Conservation (phyloP, 139 green algal genomes). For the Picochlorum sp. region DNA sequence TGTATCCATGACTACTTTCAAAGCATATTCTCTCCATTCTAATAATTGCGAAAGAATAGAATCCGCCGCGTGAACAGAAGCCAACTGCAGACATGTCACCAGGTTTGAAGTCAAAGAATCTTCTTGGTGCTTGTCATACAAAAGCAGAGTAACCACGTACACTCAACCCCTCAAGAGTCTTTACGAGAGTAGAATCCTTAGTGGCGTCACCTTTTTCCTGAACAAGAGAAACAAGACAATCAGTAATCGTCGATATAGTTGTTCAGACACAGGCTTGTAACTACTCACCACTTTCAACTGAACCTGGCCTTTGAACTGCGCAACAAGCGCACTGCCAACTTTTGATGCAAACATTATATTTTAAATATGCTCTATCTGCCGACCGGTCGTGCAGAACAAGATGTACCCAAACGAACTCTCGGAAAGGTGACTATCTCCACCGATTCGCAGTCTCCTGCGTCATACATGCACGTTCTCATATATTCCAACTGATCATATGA, state of each 20-base stretch:
- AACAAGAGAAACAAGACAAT: not conserved
- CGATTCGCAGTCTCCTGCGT: too few species aligned
- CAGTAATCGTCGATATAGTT: not conserved
- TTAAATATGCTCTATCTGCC: too few species aligned
- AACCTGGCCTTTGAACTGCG: conserved; percentile 3
- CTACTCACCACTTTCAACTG: not conserved
- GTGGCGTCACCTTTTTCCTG: not conserved
- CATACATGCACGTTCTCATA: too few species aligned
- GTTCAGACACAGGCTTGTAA: not conserved
- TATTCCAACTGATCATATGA: too few species aligned
- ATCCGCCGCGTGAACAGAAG: not conserved
- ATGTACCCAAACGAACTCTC: too few species aligned
- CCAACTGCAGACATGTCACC: not conserved
- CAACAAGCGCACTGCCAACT: too few species aligned
- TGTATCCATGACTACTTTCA: too few species aligned
- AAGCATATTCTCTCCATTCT: too few species aligned
- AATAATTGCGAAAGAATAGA: too few species aligned
- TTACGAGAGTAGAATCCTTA: not conserved
- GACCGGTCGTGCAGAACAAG: too few species aligned
- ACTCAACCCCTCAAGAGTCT: conserved; percentile 2
- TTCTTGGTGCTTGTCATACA: not conserved
- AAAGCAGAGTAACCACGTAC: not conserved
- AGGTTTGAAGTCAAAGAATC: not conserved
- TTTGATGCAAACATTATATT: too few species aligned
- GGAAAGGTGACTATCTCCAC: too few species aligned